These are phyloP conservation scores for Dryas drummondii DNA, from an alignment of 306 rosid genomes.

Conservation along the genomic window DNA sequence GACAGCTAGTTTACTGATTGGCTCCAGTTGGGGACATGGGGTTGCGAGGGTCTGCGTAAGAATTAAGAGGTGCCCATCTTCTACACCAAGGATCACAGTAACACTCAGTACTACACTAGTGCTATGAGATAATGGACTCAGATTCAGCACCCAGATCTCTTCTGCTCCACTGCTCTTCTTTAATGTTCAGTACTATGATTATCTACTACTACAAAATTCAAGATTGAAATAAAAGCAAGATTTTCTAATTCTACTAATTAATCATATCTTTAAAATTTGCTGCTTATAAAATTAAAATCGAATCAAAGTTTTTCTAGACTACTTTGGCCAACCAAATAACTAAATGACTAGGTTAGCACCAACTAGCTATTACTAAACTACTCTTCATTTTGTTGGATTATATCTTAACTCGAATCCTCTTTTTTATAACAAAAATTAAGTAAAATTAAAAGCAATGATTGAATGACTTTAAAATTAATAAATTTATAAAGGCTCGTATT, in stretches of 20 bases:
- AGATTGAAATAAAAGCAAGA: neutral
- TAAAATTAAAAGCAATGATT: neutral
- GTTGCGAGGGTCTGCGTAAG: slow-evolving; percentile 28
- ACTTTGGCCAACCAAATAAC: too few species aligned
- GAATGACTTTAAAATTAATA: neutral
- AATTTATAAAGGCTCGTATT: neutral
- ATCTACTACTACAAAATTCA: neutral
- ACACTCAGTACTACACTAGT: neutral
- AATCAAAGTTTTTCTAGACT: too few species aligned
- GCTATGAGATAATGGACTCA: neutral
- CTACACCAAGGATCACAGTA: slow-evolving; percentile 1
- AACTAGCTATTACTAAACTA: too few species aligned
- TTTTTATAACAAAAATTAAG: too few species aligned
- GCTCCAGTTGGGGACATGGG: slow-evolving; percentile 52
- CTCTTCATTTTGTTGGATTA: too few species aligned
- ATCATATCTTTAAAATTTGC: too few species aligned
- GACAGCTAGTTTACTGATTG: slow-evolving; percentile 65
- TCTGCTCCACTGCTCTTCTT: too few species aligned
- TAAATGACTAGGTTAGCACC: too few species aligned
- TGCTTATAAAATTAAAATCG: too few species aligned
- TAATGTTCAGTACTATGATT: neutral
- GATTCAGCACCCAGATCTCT: too few species aligned
- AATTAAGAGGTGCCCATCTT: neutral
- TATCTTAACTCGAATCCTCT: too few species aligned
- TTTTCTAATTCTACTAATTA: too few species aligned